phyloP scores from a whole-genome alignment of 176 grass and related monocot species.

The Oryza coarctata region DNA sequence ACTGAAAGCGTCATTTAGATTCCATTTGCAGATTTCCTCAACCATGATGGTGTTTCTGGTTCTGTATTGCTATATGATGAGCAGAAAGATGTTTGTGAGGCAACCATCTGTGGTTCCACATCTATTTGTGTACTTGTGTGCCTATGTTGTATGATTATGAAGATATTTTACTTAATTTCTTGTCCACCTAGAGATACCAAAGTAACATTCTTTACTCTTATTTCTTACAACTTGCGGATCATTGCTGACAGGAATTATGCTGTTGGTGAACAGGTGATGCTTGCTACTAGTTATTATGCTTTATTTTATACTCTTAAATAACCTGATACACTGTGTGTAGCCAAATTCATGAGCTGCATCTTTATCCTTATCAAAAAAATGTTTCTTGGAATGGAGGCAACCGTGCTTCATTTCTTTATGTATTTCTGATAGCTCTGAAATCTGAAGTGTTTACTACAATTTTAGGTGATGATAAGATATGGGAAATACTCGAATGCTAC shows the following conservation, averaged over 20 bases:
- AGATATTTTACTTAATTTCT: background rate
- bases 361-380: background rate
- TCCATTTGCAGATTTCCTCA: constrained; percentile 98
- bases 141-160: background rate
- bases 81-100: constrained; percentile 66
- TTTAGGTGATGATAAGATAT: constrained; percentile 86
- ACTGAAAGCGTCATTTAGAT: constrained; percentile 58
- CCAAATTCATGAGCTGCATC: background rate
- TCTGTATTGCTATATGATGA: constrained; percentile 57
- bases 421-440: background rate
- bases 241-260: constrained; percentile 64
- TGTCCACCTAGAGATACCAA: background rate
- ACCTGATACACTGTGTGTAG: background rate
- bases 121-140: background rate
- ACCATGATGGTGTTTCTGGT: constrained; percentile 56
- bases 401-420: background rate
- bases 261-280: constrained; percentile 70
- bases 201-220: constrained; percentile 6
- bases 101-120: constrained; percentile 31
- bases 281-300: constrained; percentile 14
- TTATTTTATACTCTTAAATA: background rate
- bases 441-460: constrained; percentile 26
- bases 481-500: constrained; percentile 74
- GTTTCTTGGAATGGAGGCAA: background rate
- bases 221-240: constrained; percentile 37